phyloP scores from a whole-genome alignment of 805 yeast genomes.

The Sugiyamaella qingdaonensis region DNA sequence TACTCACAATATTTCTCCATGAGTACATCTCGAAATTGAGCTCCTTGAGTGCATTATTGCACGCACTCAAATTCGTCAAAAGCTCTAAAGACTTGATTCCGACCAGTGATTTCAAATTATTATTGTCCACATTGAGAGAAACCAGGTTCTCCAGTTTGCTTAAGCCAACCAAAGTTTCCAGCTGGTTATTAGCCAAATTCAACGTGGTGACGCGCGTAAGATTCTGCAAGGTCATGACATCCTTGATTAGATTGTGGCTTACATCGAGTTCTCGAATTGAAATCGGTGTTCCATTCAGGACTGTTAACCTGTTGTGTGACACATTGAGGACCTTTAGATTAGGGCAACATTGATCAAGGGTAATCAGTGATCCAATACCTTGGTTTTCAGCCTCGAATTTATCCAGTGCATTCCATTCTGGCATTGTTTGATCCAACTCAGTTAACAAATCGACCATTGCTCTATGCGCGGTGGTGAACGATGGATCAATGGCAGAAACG shows the following conservation, averaged over 20 bases:
- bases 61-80: conserved; percentile 24
- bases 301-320: conserved; percentile 39
- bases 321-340: conserved; percentile 37
- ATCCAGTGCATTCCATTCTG: conserved; percentile 40
- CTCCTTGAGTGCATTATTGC: conserved; percentile 23
- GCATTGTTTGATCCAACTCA: conserved; percentile 33
- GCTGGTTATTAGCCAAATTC: conserved; percentile 38
- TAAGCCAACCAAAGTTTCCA: conserved; percentile 37
- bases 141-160: conserved; percentile 38
- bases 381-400: conserved; percentile 35
- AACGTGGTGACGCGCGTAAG: conserved; percentile 41
- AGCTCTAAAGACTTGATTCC: conserved; percentile 41
- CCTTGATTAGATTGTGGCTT: conserved; percentile 37
- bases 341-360: conserved; percentile 42
- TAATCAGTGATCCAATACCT: conserved; percentile 39
- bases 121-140: conserved; percentile 41
- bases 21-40: conserved; percentile 21
- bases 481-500: conserved; percentile 38
- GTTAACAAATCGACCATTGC: conserved; percentile 43
- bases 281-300: conserved; percentile 44
- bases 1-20: conserved; percentile 26
- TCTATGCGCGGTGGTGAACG: conserved; percentile 42
- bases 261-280: conserved; percentile 37
- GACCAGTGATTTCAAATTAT: conserved; percentile 33
- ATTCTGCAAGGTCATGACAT: conserved; percentile 41